Conservation (phyloP, 2,329 filamentous ascomycete species). For the Sporothrix euskadiensis region DNA sequence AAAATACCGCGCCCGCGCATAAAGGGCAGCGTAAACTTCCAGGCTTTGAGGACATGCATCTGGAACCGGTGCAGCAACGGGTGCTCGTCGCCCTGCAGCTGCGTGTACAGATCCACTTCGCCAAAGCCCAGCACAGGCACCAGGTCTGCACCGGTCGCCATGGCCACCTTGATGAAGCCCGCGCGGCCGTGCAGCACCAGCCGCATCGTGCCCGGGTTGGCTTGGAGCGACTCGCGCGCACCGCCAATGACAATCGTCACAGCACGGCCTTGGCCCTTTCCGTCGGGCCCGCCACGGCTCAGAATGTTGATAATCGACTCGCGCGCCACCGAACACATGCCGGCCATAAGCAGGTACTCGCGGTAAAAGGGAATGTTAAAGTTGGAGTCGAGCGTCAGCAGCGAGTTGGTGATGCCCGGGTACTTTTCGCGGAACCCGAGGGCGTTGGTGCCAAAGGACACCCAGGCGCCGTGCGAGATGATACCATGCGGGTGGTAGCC, state of each 20-base stretch:
- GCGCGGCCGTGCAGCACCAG: constrained; percentile 82
- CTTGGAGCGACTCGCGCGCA: constrained; percentile 87
- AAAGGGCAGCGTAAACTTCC: constrained; percentile 90
- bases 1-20: constrained; percentile 91
- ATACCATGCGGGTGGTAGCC: constrained; percentile 96
- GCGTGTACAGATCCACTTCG: constrained; percentile 94
- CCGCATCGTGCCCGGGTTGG: constrained; percentile 72
- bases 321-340: constrained; percentile 83
- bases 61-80: constrained; percentile 79
- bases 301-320: constrained; percentile 90
- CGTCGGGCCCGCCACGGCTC: constrained; percentile 72
- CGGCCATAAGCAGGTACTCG: constrained; percentile 89
- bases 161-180: constrained; percentile 90
- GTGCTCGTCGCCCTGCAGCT: constrained; percentile 74
- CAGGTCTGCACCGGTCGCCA: constrained; percentile 87
- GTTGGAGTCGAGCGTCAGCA: constrained; percentile 93
- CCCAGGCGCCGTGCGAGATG: constrained; percentile 94
- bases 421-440: constrained; percentile 85
- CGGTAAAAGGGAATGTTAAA: constrained; percentile 92
- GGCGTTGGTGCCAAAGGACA: constrained; percentile 85
- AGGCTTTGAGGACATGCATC: constrained; percentile 76
- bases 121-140: constrained; percentile 92
- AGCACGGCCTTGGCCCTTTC: constrained; percentile 86
- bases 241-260: constrained; percentile 96
- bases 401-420: constrained; percentile 89